Evolutionary conservation across 2,329 filamentous ascomycete species (phyloP).

Genomic region (Chrysoporthe deuterocubensis): DNA sequence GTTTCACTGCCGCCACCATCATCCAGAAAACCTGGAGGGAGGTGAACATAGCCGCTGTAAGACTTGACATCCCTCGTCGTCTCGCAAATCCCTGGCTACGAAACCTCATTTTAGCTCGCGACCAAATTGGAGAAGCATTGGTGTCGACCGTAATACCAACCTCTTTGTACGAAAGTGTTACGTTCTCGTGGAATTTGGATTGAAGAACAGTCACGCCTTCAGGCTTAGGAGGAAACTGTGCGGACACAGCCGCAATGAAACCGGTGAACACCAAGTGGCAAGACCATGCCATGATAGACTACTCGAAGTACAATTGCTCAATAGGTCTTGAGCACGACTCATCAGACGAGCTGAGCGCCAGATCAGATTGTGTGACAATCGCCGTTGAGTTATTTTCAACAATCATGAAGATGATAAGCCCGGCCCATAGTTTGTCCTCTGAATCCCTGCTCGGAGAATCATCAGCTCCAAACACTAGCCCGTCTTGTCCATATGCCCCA

Average conservation of each 20-base stretch:
- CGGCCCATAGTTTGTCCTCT: neutral
- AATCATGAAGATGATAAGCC: neutral
- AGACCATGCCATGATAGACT: neutral
- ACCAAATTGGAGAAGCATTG: neutral
- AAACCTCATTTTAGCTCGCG: neutral
- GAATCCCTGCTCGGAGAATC: neutral
- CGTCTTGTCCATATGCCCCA: neutral
- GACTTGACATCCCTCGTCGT: slow-evolving; percentile 25
- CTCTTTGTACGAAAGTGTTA: slow-evolving; percentile 49
- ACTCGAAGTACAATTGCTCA: neutral
- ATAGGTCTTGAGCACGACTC: neutral
- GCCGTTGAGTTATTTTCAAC: too few species aligned
- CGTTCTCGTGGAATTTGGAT: slow-evolving; percentile 43
- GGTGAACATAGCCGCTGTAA: slow-evolving; percentile 24
- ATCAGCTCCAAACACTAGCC: neutral
- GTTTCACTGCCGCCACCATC: slow-evolving; percentile 12
- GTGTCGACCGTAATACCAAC: slow-evolving; percentile 31
- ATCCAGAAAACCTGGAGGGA: slow-evolving; percentile 15
- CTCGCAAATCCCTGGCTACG: slow-evolving; percentile 24
- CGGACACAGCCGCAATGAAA: slow-evolving; percentile 17
- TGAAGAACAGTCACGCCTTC: slow-evolving; percentile 43
- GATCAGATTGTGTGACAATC: too few species aligned
- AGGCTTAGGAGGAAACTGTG: slow-evolving; percentile 45
- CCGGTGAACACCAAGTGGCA: neutral
- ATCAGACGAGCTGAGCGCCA: neutral